Evolutionary conservation across 371 early-diverging fungal species (phyloP), one percentile per base, ranked within the genome.

Genomic region (Saksenaea oblongispora): DNA sequence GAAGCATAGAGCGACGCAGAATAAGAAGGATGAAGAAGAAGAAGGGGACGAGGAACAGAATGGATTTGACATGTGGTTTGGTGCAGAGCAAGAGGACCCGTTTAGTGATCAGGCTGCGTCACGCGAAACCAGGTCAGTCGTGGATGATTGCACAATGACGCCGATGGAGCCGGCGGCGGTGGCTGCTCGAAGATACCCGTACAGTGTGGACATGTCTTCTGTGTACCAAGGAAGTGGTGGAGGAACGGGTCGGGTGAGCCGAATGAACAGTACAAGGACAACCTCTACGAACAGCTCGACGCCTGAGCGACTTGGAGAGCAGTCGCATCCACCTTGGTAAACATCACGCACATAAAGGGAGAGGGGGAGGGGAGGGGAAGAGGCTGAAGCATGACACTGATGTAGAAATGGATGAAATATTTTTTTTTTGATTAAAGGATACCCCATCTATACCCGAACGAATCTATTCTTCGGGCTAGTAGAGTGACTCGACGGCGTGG

Each of bases 401-500:
- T 41, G 42, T 41, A 41, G 42, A 41, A 8, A 41, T 41, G 14
- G 42, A 41, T 44, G 28, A 14, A 55, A 35, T 35, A 15, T 34
- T 17, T 41, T 7, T 31, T 31, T 31, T 31, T 31, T 31, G 7
- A 13, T 41, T 13, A 41, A 78, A 78, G 76, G 71, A 72, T 71
- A 37, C 74, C 58, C 64, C 87, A 78, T 70, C 62, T 93, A 55
- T 66, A 80, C 56, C 83, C 82, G 14, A 75, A 83, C 11, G 93
- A 93, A 70, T 72, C 87, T 2, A 83, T 91, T 22, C 57, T 91
- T 28, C 80, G 82, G 53, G 79, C 81, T 15, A 85, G 90, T 1
- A 75, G 76, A 18, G 84, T 93, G 2, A 60, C 67, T 44, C 85
- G 85, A 62, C 80, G 89, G 10, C 84, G 84, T 53, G 88, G 87